A percentile compares a stretch with the other conserved stretches of the same genome.
phyloP scores from a whole-genome alignment of 2,329 filamentous ascomycete species.

The Tolypocladium album region DNA sequence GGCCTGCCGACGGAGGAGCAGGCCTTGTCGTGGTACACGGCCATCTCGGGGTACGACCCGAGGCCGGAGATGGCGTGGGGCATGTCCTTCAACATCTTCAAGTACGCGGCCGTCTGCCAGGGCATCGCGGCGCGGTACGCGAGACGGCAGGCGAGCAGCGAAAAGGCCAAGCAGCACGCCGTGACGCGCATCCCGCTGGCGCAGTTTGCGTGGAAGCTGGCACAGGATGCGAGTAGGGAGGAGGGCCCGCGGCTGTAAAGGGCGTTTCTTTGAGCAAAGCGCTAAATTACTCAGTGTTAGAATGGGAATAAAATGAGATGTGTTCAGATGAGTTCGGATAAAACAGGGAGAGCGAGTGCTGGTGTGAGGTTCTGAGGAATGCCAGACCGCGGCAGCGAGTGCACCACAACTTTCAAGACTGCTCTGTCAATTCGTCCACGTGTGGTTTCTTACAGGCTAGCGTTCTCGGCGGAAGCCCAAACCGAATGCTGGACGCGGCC shows the following conservation, averaged over 20 bases:
- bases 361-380: no score
- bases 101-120: constrained; percentile 57
- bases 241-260: constrained; percentile 15
- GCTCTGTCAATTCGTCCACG: no score
- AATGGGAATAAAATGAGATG: background rate
- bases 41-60: constrained; percentile 59
- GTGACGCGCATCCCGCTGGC: constrained; percentile 61
- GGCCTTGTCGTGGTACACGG: constrained; percentile 30
- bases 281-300: background rate
- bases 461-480: background rate
- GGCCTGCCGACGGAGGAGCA: constrained; percentile 44
- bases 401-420: no score
- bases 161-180: constrained; percentile 64
- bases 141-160: constrained; percentile 78
- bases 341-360: no score
- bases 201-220: constrained; percentile 66
- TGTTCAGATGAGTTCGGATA: background rate
- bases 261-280: background rate
- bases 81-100: constrained; percentile 51
- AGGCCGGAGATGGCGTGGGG: constrained; percentile 49
- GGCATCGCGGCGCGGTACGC: constrained; percentile 89
- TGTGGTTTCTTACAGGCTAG: no score
- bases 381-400: no score
- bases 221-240: constrained; percentile 31
- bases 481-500: background rate